A percentile compares a stretch with the other conserved stretches of the same genome.
phyloP scores from a whole-genome alignment of 2,329 filamentous ascomycete genomes.

The Fusarium clavum region DNA sequence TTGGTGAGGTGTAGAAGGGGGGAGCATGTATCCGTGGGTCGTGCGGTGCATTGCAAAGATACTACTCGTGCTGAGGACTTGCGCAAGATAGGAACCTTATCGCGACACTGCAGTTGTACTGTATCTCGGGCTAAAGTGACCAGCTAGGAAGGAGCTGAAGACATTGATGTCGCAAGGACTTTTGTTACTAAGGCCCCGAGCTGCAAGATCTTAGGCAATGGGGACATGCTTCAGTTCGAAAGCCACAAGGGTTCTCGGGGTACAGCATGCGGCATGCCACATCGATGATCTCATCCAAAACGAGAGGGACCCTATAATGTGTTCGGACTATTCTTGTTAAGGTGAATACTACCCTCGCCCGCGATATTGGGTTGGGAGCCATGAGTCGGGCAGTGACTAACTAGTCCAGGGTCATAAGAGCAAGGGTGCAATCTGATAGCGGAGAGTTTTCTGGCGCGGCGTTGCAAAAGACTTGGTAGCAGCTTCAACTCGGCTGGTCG shows the following conservation, averaged over 20 bases:
- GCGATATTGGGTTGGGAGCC: background rate
- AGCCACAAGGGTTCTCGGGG: constrained; percentile 14
- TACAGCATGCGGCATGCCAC: constrained; percentile 4
- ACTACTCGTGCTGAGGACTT: background rate
- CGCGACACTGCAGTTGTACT: constrained; percentile 18
- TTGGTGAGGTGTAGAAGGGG: background rate
- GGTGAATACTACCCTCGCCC: background rate
- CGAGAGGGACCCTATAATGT: background rate
- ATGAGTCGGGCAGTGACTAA: constrained; percentile 4
- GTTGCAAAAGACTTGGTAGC: background rate
- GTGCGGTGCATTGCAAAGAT: background rate
- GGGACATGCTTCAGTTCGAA: constrained; percentile 1
- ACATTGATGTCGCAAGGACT: constrained; percentile 24
- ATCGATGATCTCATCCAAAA: constrained; percentile 28
- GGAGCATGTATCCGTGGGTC: background rate
- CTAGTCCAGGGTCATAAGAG: background rate
- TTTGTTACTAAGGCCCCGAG: constrained; percentile 21
- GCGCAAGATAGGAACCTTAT: constrained; percentile 26
- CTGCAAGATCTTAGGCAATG: constrained; percentile 9
- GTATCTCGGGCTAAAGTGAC: background rate
- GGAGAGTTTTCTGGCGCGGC: background rate
- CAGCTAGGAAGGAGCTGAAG: constrained; percentile 40
- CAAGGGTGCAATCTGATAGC: background rate
- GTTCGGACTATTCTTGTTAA: background rate
- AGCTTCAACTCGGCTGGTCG: background rate